These are phyloP conservation scores for Hemisphaericaspora lyxosophila DNA, from an alignment of 1,139 yeast genomes.

Conservation along the genomic window DNA sequence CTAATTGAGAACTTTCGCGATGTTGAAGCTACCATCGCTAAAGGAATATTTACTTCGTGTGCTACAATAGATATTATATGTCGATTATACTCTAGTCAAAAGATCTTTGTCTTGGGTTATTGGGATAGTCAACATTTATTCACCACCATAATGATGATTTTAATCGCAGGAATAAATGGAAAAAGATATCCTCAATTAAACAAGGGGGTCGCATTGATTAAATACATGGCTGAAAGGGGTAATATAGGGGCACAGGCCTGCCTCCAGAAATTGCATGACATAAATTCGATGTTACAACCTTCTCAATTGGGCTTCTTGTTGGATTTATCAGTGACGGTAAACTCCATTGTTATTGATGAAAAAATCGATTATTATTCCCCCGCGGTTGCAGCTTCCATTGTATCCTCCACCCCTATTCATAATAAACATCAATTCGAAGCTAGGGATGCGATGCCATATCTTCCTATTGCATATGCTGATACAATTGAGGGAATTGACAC, in stretches of 20 bases:
- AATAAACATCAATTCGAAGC: slow-evolving; percentile 7
- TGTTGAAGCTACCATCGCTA: slow-evolving; percentile 35
- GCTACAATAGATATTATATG: slow-evolving; percentile 40
- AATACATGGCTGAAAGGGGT: slow-evolving; percentile 39
- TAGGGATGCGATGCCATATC: slow-evolving; percentile 8
- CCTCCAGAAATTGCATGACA: slow-evolving; percentile 22
- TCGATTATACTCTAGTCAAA: slow-evolving; percentile 33
- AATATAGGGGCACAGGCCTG: slow-evolving; percentile 43
- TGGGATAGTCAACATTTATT: slow-evolving; percentile 55
- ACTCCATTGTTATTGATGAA: slow-evolving; percentile 6
- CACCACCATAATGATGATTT: slow-evolving; percentile 40
- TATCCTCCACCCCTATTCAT: not conserved
- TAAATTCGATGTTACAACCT: slow-evolving; percentile 18
- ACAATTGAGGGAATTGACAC: slow-evolving; percentile 8
- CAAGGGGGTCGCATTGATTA: slow-evolving; percentile 35
- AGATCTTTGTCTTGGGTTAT: slow-evolving; percentile 47
- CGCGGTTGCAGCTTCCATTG: slow-evolving; percentile 1
- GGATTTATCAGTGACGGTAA: slow-evolving; percentile 12
- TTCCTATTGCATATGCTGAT: slow-evolving; percentile 9
- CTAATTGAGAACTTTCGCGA: slow-evolving; percentile 27
- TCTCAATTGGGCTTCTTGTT: slow-evolving; percentile 22
- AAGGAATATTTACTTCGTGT: slow-evolving; percentile 41
- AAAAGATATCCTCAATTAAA: slow-evolving; percentile 27
- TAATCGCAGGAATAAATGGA: slow-evolving; percentile 40
- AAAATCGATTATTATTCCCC: slow-evolving; percentile 6